phyloP scores from a whole-genome alignment of 2,329 filamentous ascomycete species.

The Trichoderma citrinoviride region DNA sequence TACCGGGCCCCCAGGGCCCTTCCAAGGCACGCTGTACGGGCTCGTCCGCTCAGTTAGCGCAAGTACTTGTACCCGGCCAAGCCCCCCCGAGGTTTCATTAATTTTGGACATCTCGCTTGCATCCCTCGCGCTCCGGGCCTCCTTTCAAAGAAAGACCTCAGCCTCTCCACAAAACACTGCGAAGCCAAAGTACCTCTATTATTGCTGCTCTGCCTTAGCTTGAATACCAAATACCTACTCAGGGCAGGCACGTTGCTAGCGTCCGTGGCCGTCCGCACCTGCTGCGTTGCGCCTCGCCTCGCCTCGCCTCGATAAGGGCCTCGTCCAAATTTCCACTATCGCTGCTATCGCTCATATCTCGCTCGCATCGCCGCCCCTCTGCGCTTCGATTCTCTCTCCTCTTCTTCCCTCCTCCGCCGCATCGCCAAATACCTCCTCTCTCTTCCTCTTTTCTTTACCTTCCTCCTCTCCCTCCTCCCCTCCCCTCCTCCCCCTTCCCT shows the following conservation, averaged over 20 bases:
- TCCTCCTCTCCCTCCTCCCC: not conserved
- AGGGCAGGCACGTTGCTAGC: not conserved
- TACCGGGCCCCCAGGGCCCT: not conserved
- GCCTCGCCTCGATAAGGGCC: slow-evolving; percentile 9
- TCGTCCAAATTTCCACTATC: slow-evolving; percentile 1
- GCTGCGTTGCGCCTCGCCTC: not conserved
- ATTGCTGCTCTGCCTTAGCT: not conserved
- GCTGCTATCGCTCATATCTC: no score
- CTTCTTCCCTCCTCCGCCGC: slow-evolving; percentile 21
- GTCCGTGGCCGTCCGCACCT: not conserved
- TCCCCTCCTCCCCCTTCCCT: not conserved
- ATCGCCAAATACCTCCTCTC: not conserved
- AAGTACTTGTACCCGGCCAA: slow-evolving; percentile 13
- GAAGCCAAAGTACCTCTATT: no score
- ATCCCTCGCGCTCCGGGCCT: not conserved
- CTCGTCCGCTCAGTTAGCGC: not conserved
- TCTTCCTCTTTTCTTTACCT: not conserved
- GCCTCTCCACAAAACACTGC: not conserved
- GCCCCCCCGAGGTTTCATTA: slow-evolving; percentile 7
- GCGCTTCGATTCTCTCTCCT: slow-evolving; percentile 21
- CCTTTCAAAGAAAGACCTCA: not conserved
- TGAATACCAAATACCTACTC: no score
- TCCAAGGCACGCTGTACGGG: no score
- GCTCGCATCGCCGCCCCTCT: not conserved
- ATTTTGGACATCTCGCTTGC: slow-evolving; percentile 16